Percentiles rank a stretch among this genome's conserved stretches.
phyloP scores from a whole-genome alignment of 352 stramenopile genomes.

The Phytophthora pluvialis region DNA sequence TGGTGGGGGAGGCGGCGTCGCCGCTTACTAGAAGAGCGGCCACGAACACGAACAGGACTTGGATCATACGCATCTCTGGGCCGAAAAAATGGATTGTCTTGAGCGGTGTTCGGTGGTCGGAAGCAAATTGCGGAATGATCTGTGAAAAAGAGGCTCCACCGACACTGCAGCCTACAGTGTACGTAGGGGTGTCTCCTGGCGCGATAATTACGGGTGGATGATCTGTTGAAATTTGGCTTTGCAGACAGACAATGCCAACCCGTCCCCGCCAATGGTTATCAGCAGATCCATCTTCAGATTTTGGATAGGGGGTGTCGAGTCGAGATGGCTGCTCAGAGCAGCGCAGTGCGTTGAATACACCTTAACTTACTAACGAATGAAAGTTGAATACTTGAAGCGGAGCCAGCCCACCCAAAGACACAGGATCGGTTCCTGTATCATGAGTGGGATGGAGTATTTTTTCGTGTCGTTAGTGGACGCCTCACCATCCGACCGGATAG shows the following conservation, averaged over 20 bases:
- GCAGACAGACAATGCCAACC: constrained; percentile 2
- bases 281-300: constrained; percentile 12
- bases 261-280: constrained; percentile 1
- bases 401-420: neutral
- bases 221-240: constrained; percentile 16
- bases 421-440: constrained; percentile 6
- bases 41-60: constrained; percentile 14
- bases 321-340: too few species aligned
- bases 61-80: constrained; percentile 15
- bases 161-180: neutral
- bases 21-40: constrained; percentile 7
- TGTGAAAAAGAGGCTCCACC: neutral
- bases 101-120: neutral
- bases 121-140: constrained; percentile 21
- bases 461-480: neutral
- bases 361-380: too few species aligned
- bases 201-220: constrained; percentile 6
- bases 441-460: constrained; percentile 1
- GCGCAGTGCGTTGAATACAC: too few species aligned
- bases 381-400: constrained; percentile 3
- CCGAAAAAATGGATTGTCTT: neutral
- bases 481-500: too few species aligned
- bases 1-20: constrained; percentile 3
- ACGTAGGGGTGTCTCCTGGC: neutral
- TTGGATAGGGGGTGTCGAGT: too few species aligned